A percentile compares a stretch with the other conserved stretches of the same genome.
Evolutionary conservation across 371 early-diverging fungal genomes (phyloP).

Genomic region (Rhizopus delemar): DNA sequence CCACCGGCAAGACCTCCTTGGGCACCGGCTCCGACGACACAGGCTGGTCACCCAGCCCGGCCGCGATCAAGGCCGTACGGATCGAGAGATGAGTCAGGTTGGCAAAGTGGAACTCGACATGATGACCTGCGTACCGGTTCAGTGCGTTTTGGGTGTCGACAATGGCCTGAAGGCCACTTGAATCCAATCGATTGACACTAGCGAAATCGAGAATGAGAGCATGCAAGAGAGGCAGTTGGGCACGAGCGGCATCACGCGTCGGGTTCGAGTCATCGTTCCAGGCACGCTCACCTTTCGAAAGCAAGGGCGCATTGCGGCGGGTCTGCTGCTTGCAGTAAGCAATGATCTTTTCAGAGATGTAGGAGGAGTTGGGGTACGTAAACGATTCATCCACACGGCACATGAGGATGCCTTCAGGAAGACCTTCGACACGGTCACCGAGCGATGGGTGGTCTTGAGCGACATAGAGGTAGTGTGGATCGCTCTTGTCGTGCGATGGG

Average conservation of each 20-base stretch:
- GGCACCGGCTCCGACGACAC: constrained; percentile 4
- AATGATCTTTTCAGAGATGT: constrained; percentile 49
- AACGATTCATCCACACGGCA: constrained; percentile 65
- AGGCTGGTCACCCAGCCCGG: constrained; percentile 48
- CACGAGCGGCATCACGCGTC: constrained; percentile 26
- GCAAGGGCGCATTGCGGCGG: constrained; percentile 22
- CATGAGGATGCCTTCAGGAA: constrained; percentile 63
- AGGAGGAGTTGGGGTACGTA: constrained; percentile 70
- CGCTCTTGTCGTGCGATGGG: neutral
- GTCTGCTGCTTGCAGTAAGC: constrained; percentile 39
- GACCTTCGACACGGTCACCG: constrained; percentile 32
- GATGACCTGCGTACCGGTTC: constrained; percentile 56
- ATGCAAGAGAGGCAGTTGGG: constrained; percentile 52
- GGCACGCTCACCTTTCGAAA: constrained; percentile 43
- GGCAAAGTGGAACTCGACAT: constrained; percentile 55
- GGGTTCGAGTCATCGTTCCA: constrained; percentile 52
- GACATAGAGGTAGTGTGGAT: constrained; percentile 40
- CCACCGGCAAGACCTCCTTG: constrained; percentile 34
- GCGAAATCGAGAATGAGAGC: constrained; percentile 69
- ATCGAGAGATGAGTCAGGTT: constrained; percentile 43
- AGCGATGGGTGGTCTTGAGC: constrained; percentile 45
- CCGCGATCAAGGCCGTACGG: constrained; percentile 40
- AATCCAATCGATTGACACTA: constrained; percentile 63
- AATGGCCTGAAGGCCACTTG: constrained; percentile 67
- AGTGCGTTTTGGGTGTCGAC: constrained; percentile 56